Base-by-base conservation (phyloP, 768 basidiomycete genomes). In the Rhizopogon vulgaris region DNA sequence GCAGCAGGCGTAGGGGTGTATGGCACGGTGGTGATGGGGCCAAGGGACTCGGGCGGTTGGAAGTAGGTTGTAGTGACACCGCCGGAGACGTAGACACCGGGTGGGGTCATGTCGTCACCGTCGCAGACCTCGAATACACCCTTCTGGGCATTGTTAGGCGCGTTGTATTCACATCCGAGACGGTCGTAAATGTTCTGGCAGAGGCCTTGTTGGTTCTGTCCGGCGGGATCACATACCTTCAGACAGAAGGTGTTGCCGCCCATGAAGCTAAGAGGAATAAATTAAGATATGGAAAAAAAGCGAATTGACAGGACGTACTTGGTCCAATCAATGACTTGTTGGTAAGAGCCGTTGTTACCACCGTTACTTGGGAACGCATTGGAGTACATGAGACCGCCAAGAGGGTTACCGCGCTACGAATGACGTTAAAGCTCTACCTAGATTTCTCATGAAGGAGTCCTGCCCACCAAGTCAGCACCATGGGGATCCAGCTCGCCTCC, bases 151-250 rank as follows among this genome's bases (percentile, higher is more conserved):
- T 71, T 67, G 64, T 78, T 81, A 14, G 89, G 89, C 15, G 78
- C 83, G 63, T 90, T 91, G 73, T 82, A 90, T 2, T 55, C 60
- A 58, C 85, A 84, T 9, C 90, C 90, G 47, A 89, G 83, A 52
- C 83, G 84, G 62, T 90, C 87, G 53, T 73, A 84, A 54, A 81
- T 77, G 74, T 92, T 83, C 64, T 87, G 71, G 71, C 89, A 90
- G 59, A 65, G 77, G n/a, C 70, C 61, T 4, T 71, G 69, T 0
- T 77, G 73, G 58, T 80, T 73, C n/a, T 76, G 59, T 10, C 72
- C 70, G 1, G 64, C 56, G 2, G 83, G 82, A 60, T 88, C 80
- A 70, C 89, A 92, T 0, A 77, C 71, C 67, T 90, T 91, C 57
- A 87, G 60, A 67, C 87, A 91, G 74, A 87, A 85, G 22, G 53